phyloP scores from a whole-genome alignment of 2,329 filamentous ascomycete species.

The Cladosporium sp. region DNA sequence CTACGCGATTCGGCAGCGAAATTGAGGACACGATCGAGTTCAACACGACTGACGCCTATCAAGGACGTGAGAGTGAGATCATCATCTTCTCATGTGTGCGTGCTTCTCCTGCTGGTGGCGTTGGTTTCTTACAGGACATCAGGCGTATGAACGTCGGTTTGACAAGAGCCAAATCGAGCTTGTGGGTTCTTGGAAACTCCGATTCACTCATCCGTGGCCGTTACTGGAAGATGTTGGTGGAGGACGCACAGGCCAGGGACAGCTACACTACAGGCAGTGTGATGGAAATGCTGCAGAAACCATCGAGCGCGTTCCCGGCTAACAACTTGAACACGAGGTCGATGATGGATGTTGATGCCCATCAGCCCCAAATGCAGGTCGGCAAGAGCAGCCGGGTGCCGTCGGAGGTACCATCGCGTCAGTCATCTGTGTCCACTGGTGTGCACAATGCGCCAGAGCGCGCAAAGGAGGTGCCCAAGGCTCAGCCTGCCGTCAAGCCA shows the following conservation, averaged over 20 bases:
- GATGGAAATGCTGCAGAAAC: conserved; percentile 53
- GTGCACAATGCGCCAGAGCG: background rate
- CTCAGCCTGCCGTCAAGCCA: background rate
- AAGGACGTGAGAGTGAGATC: conserved; percentile 93
- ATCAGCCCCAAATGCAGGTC: conserved; percentile 14
- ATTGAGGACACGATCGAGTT: conserved; percentile 86
- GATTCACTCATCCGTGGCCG: conserved; percentile 80
- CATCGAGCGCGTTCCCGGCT: conserved; percentile 46
- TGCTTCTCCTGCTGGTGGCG: conserved; percentile 86
- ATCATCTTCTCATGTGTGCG: conserved; percentile 99
- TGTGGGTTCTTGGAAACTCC: conserved; percentile 96
- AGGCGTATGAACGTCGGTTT: conserved; percentile 99
- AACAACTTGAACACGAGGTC: conserved; percentile 22
- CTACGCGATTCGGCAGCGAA: conserved; percentile 67
- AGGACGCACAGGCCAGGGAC: conserved; percentile 73
- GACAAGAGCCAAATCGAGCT: conserved; percentile 91
- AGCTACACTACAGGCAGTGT: conserved; percentile 73
- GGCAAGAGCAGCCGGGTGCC: conserved; percentile 6
- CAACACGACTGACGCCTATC: conserved; percentile 98
- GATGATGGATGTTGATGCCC: conserved; percentile 28
- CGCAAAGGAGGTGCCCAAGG: background rate
- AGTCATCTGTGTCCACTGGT: background rate
- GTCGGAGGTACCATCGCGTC: background rate
- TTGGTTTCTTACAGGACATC: conserved; percentile 98
- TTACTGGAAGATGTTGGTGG: conserved; percentile 85